Evolutionary conservation across 148 eudicot genomes (phyloP).

Genomic region (Silene uniflora): DNA sequence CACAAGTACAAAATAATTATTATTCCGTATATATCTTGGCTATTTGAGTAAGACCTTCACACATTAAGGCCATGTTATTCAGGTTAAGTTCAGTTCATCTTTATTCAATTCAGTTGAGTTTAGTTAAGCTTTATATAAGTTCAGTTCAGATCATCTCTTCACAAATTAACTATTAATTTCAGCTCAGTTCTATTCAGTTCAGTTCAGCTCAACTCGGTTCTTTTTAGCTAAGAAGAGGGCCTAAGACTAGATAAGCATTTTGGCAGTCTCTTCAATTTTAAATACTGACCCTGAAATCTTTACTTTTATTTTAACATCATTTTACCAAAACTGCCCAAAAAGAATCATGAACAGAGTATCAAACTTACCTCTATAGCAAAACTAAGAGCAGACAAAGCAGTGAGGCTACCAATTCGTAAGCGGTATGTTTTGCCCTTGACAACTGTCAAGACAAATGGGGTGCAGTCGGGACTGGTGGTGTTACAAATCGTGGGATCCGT

Average conservation of each 20-base stretch:
- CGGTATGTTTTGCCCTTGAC: slow-evolving; percentile 71
- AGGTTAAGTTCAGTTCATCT: no score
- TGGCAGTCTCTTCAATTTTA: no score
- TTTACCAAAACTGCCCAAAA: not conserved
- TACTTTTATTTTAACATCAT: not conserved
- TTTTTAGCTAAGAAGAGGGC: no score
- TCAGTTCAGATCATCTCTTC: no score
- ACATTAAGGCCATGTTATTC: no score
- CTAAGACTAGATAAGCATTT: no score
- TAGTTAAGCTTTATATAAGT: no score
- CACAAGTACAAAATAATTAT: not conserved
- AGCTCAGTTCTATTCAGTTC: no score
- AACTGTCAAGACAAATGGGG: slow-evolving; percentile 51
- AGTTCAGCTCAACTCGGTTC: no score
- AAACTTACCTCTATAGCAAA: slow-evolving; percentile 69
- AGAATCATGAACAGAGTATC: not conserved
- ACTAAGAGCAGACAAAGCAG: slow-evolving; percentile 62
- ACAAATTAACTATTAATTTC: no score
- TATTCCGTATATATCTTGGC: not conserved
- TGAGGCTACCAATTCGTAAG: slow-evolving; percentile 64
- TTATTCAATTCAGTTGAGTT: no score
- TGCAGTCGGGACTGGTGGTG: slow-evolving; percentile 48
- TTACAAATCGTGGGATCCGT: slow-evolving; percentile 39
- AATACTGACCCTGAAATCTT: not conserved
- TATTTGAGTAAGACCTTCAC: not conserved